Percentiles rank a stretch among this genome's conserved stretches.
Evolutionary conservation across 306 rosid species (phyloP).

Genomic region (Macrotyloma uniflorum): DNA sequence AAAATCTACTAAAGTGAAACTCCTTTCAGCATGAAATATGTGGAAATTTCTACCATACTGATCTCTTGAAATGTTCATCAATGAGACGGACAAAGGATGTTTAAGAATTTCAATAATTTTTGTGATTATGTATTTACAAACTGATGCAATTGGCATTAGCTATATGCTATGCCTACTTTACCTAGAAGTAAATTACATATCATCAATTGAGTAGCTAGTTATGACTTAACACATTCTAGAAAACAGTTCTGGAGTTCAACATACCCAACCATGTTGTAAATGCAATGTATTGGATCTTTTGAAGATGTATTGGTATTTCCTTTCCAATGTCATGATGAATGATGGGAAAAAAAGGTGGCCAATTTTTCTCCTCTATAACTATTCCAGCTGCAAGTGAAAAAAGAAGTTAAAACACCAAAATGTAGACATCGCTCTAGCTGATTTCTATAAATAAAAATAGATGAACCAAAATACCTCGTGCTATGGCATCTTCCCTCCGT

Average conservation of each 20-base stretch:
- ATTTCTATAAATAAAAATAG: slow-evolving; percentile 10
- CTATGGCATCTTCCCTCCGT: slow-evolving; percentile 78
- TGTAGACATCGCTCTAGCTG: not conserved
- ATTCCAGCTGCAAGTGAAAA: slow-evolving; percentile 71
- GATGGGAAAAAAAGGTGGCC: slow-evolving; percentile 94
- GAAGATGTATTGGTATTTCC: slow-evolving; percentile 94
- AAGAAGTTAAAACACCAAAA: slow-evolving; percentile 15
- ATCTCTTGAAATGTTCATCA: slow-evolving; percentile 16
- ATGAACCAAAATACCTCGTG: slow-evolving; percentile 65
- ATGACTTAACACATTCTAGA: slow-evolving; percentile 30
- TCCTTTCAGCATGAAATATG: slow-evolving; percentile 21
- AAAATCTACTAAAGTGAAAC: slow-evolving; percentile 3
- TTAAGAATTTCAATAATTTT: slow-evolving; percentile 24
- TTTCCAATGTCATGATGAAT: slow-evolving; percentile 90
- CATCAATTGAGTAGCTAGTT: slow-evolving; percentile 29
- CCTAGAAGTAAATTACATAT: slow-evolving; percentile 4
- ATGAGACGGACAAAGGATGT: not conserved
- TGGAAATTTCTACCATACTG: slow-evolving; percentile 1
- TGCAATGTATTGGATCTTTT: slow-evolving; percentile 84
- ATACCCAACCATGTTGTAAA: slow-evolving; percentile 89
- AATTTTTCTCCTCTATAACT: slow-evolving; percentile 82
- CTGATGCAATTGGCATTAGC: not conserved
- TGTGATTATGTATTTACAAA: not conserved
- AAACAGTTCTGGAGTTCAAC: slow-evolving; percentile 37
- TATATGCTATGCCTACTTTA: not conserved